Conservation (phyloP, 257 asterid genomes). For the Lycium ferocissimum region DNA sequence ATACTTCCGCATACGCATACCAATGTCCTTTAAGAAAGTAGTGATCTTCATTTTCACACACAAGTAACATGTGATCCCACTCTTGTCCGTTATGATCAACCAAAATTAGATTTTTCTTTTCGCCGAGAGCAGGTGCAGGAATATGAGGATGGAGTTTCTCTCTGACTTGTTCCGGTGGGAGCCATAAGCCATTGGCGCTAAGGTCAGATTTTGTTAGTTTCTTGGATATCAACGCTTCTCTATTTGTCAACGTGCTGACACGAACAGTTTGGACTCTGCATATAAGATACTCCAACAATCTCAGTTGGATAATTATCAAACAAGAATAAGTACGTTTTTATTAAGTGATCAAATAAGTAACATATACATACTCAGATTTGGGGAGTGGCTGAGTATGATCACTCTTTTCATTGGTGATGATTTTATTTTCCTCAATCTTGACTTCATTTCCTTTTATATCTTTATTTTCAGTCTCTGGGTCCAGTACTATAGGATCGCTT, state of each 20-base stretch:
- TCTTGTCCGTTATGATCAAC: slow-evolving; percentile 3
- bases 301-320: background rate
- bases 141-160: background rate
- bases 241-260: background rate
- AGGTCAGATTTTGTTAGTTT: background rate
- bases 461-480: background rate
- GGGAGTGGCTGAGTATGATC: background rate
- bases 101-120: background rate
- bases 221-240: background rate
- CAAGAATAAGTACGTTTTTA: background rate
- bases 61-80: slow-evolving; percentile 3
- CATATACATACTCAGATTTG: background rate
- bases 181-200: background rate
- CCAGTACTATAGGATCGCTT: background rate
- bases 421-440: background rate
- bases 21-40: background rate
- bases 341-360: background rate
- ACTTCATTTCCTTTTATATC: background rate
- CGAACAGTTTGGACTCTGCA: background rate
- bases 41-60: background rate
- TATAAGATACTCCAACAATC: background rate
- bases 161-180: background rate
- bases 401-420: background rate
- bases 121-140: background rate
- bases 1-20: background rate